Conservation (phyloP, 1,284 basidiomycete species). For the Apiotrichum siamense region DNA sequence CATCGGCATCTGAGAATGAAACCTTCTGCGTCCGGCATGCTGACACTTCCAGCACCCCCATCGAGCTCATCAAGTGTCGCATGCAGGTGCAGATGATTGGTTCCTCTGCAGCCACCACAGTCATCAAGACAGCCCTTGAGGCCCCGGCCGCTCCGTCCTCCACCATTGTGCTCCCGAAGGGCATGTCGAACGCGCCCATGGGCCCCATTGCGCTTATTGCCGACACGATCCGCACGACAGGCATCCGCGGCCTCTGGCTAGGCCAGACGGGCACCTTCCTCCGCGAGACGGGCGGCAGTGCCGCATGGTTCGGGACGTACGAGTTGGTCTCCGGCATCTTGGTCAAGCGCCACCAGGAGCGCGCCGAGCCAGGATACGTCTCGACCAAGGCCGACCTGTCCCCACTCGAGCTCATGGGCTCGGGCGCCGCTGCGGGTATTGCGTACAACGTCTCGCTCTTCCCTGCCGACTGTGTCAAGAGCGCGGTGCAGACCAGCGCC, state of each 20-base stretch:
- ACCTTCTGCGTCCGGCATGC: not conserved
- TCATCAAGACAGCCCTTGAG: constrained; percentile 15
- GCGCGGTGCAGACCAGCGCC: constrained; percentile 87
- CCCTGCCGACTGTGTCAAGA: constrained; percentile 92
- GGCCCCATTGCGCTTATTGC: constrained; percentile 67
- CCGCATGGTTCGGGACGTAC: constrained; percentile 83
- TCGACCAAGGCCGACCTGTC: constrained; percentile 55
- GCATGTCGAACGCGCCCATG: constrained; percentile 44
- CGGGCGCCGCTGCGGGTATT: constrained; percentile 81
- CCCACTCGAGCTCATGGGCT: constrained; percentile 73
- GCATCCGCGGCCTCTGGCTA: constrained; percentile 74
- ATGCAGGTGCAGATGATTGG: constrained; percentile 88
- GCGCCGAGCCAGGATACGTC: constrained; percentile 14
- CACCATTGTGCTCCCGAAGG: constrained; percentile 9
- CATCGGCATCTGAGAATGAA: too few species aligned
- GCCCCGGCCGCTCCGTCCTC: constrained; percentile 27
- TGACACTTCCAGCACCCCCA: constrained; percentile 63
- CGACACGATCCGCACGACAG: constrained; percentile 60
- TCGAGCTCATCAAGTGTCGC: constrained; percentile 87
- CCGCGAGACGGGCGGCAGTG: constrained; percentile 78
- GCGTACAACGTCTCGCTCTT: constrained; percentile 76
- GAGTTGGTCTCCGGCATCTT: constrained; percentile 63
- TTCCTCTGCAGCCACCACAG: not conserved
- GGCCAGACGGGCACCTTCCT: constrained; percentile 80
- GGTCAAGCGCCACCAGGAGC: constrained; percentile 47